Conservation (phyloP, 257 asterid genomes). For the Anisodus tanguticus region DNA sequence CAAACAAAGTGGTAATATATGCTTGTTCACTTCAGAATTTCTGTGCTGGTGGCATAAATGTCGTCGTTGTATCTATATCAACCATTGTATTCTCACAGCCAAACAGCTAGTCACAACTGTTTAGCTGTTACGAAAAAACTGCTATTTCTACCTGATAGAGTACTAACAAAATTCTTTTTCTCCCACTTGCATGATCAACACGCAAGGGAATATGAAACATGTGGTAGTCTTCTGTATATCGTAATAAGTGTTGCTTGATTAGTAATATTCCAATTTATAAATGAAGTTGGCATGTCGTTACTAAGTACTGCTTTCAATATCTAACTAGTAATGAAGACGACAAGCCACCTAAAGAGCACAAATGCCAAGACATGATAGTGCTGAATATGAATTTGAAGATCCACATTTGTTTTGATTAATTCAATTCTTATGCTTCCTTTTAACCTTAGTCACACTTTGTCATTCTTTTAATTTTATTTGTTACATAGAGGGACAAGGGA, state of each 20-base stretch:
- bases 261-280: slow-evolving; percentile 16
- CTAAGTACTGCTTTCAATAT: background rate
- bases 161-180: slow-evolving; percentile 20
- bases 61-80: background rate
- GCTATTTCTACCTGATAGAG: slow-evolving; percentile 1
- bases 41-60: slow-evolving; percentile 3
- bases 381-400: slow-evolving; percentile 4
- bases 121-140: background rate
- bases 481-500: slow-evolving; percentile 11
- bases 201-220: slow-evolving; percentile 4
- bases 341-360: background rate
- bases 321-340: slow-evolving; percentile 12
- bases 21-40: slow-evolving; percentile 12
- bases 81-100: slow-evolving; percentile 14
- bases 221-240: background rate
- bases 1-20: slow-evolving; percentile 16
- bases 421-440: background rate
- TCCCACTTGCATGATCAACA: slow-evolving; percentile 23
- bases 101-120: background rate
- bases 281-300: slow-evolving; percentile 17
- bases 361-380: background rate
- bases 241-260: slow-evolving; percentile 3
- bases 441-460: background rate
- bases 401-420: background rate
- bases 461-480: background rate